Conservation (phyloP, 495 filamentous ascomycete genomes). For the Talaromyces thailandensis region DNA sequence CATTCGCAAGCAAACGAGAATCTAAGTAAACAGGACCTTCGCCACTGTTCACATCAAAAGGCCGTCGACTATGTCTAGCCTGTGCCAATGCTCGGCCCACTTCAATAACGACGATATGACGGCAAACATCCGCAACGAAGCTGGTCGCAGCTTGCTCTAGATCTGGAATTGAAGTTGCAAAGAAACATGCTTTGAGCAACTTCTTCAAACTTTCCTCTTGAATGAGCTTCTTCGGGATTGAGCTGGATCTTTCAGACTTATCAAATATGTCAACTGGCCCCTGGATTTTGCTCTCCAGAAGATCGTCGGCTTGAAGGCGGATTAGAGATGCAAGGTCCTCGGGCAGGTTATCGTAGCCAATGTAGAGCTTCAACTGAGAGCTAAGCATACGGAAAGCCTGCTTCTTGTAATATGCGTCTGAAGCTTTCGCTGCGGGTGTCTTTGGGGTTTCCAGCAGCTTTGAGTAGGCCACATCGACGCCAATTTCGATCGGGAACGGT, state of each 20-base stretch:
- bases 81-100: constrained; percentile 71
- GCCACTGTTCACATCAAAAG: constrained; percentile 74
- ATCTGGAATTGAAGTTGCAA: constrained; percentile 73
- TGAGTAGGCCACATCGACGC: constrained; percentile 79
- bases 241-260: constrained; percentile 66
- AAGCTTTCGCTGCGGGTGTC: constrained; percentile 52
- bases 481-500: constrained; percentile 75
- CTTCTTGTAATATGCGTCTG: constrained; percentile 82
- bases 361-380: constrained; percentile 78
- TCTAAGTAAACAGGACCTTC: constrained; percentile 84
- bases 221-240: constrained; percentile 73
- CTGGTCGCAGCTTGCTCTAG: constrained; percentile 61
- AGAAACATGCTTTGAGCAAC: constrained; percentile 79
- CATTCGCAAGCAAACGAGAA: constrained; percentile 75
- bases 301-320: constrained; percentile 80
- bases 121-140: constrained; percentile 70
- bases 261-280: constrained; percentile 52
- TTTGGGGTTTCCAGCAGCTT: constrained; percentile 76
- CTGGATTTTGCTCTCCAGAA: constrained; percentile 58
- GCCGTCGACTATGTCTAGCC: constrained; percentile 57
- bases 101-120: constrained; percentile 89
- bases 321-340: constrained; percentile 81
- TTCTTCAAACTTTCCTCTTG: constrained; percentile 77
- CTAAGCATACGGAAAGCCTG: constrained; percentile 82
- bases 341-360: constrained; percentile 79